Base-by-base conservation (phyloP, 2,329 filamentous ascomycete genomes). In the Arachnomyces sp. region DNA sequence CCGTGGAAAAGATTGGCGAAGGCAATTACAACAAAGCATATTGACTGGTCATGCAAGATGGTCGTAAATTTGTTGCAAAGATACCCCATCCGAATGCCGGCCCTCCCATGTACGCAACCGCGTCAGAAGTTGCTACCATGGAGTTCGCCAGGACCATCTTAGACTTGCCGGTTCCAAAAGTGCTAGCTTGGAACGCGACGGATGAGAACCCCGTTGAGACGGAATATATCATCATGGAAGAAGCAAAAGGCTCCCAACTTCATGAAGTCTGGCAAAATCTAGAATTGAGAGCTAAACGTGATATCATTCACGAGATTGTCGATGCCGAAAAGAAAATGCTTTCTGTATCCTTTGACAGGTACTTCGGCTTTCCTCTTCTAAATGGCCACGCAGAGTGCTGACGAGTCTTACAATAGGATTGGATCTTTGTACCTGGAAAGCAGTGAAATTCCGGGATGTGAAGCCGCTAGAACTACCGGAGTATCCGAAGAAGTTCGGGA, bases 141-240 rank as follows among this genome's bases (percentile, higher is more conserved):
- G 32, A 42, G 15, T 44, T 44, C 38, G 37, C 21, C 21, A 40
- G 45, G 18, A 51, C 51, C 43, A 39, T 40, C 11, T 28, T 51
- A 1, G 13, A 42, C 7, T 34, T 63, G 38, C 59, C 60, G 21
- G 55, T 63, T 35, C 60, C 59, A 1, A 48, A 51, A 40, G 46
- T 65, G 4, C 57, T 57, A 36, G 45, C 53, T 37, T 64, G 60
- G 49, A 57, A 52, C 12, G 44, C 60, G 36, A 44, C 46, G 31
- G 39, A 40, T 34, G 50, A 61, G n/a, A 65, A 61, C 35, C 40
- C 54, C 36, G 52, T 61, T 35, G 57, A 59, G 9, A 58, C 59
- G 31, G 60, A 64, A 48, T 65, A 59, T 36, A 56, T 67, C 29
- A 50, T 66, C 16, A 63, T 63, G 55, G 62, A 62, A 41, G 52